Evolutionary conservation across 306 rosid species (phyloP).

Genomic region (Vicia villosa): DNA sequence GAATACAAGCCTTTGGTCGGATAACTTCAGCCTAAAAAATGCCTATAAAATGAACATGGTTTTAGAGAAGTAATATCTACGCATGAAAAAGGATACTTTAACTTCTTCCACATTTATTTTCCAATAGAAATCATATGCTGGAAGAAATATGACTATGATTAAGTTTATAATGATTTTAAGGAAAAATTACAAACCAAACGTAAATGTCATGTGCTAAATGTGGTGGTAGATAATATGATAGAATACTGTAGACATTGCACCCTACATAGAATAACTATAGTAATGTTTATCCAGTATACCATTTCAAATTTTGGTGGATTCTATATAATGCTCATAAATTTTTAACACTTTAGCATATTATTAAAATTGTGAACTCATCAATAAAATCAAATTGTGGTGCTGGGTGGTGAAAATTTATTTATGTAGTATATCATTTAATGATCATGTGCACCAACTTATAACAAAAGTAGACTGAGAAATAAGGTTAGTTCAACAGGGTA

Average conservation of each 20-base stretch:
- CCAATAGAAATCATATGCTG: not conserved
- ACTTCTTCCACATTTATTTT: constrained; percentile 14
- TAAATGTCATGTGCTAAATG: not conserved
- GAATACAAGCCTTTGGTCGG: constrained; percentile 96
- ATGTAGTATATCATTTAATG: no score
- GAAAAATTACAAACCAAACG: not conserved
- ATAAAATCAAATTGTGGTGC: no score
- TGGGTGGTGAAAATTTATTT: no score
- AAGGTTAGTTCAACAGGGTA: no score
- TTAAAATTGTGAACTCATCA: no score
- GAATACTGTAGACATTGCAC: constrained; percentile 12
- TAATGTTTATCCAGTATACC: no score
- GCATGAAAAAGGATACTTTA: not conserved
- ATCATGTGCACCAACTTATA: no score
- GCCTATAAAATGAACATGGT: constrained; percentile 46
- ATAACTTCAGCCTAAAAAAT: constrained; percentile 91
- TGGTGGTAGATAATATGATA: constrained; percentile 25
- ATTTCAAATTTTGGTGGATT: no score
- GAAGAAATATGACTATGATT: not conserved
- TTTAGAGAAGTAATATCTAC: constrained; percentile 30
- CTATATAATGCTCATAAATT: no score
- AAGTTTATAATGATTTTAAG: not conserved
- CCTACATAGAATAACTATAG: no score
- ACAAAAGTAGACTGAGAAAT: no score
- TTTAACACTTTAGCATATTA: no score